Percentiles rank a stretch among this genome's conserved stretches.
phyloP scores from a whole-genome alignment of 495 filamentous ascomycete genomes.

The Penicillium soppii region DNA sequence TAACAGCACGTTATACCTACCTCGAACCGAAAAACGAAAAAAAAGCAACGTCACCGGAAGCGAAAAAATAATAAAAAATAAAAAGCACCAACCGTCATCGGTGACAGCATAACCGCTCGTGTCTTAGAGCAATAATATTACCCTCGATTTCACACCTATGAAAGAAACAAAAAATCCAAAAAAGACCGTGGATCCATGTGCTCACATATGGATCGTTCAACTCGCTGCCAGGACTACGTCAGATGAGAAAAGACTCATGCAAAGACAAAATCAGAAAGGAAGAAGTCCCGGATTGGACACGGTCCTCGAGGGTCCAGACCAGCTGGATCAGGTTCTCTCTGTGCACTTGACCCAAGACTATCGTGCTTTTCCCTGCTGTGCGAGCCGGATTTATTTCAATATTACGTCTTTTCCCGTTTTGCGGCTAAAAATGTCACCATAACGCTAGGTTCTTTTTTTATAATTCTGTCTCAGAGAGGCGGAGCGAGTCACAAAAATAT shows the following conservation, averaged over 20 bases:
- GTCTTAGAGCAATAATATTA: constrained; percentile 11
- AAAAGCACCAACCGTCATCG: constrained; percentile 24
- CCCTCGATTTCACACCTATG: background rate
- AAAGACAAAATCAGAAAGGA: constrained; percentile 3
- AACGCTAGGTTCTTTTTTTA: background rate
- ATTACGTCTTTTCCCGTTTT: background rate
- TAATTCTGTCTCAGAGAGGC: background rate
- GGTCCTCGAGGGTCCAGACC: constrained; percentile 27
- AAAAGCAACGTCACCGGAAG: background rate
- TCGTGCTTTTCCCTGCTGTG: constrained; percentile 2
- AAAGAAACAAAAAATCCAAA: background rate
- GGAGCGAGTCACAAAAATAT: background rate
- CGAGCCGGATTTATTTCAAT: background rate
- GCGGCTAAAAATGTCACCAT: constrained; percentile 1
- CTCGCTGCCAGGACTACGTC: constrained; percentile 1
- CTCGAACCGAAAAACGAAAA: background rate
- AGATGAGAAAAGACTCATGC: constrained; percentile 12
- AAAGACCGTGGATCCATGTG: constrained; percentile 3
- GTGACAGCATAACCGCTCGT: constrained; percentile 25
- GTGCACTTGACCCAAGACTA: constrained; percentile 1
- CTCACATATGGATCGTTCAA: background rate
- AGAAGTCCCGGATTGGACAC: constrained; percentile 1
- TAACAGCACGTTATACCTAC: background rate
- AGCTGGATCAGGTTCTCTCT: constrained; percentile 3
- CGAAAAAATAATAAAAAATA: background rate